These are phyloP conservation scores for Buddleja alternifolia DNA, from an alignment of 257 asterid species.

Conservation along the genomic window DNA sequence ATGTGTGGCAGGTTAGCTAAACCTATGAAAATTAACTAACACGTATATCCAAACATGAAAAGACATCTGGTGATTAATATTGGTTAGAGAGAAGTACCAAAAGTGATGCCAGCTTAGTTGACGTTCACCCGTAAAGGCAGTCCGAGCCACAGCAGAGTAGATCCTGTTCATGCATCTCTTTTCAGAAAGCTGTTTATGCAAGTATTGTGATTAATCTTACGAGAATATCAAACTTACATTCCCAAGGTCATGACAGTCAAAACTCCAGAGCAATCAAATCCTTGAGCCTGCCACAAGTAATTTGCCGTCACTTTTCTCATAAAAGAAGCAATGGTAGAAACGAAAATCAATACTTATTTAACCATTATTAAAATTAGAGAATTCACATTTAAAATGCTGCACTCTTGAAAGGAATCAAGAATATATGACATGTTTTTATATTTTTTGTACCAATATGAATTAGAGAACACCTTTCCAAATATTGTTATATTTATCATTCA, in stretches of 20 bases:
- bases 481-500: slow-evolving; percentile 1
- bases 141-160: slow-evolving; percentile 89
- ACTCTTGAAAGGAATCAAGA: background rate
- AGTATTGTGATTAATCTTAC: slow-evolving; percentile 27
- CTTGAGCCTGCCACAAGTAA: slow-evolving; percentile 73
- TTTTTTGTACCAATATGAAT: slow-evolving; percentile 1
- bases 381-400: slow-evolving; percentile 17
- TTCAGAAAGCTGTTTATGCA: slow-evolving; percentile 39
- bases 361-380: slow-evolving; percentile 1
- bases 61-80: slow-evolving; percentile 19
- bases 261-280: slow-evolving; percentile 78
- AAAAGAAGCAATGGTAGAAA: background rate
- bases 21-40: background rate
- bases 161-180: slow-evolving; percentile 62
- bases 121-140: slow-evolving; percentile 95
- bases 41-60: slow-evolving; percentile 5
- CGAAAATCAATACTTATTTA: background rate
- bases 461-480: slow-evolving; percentile 11
- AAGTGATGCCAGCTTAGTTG: slow-evolving; percentile 92
- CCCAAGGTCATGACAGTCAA: slow-evolving; percentile 97
- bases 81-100: slow-evolving; percentile 56
- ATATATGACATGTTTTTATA: slow-evolving; percentile 5
- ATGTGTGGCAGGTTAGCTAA: too few species aligned
- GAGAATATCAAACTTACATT: slow-evolving; percentile 61
- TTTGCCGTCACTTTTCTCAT: slow-evolving; percentile 33